Conservation (phyloP, 371 early-diverging fungal species). For the Circinella umbellata region DNA sequence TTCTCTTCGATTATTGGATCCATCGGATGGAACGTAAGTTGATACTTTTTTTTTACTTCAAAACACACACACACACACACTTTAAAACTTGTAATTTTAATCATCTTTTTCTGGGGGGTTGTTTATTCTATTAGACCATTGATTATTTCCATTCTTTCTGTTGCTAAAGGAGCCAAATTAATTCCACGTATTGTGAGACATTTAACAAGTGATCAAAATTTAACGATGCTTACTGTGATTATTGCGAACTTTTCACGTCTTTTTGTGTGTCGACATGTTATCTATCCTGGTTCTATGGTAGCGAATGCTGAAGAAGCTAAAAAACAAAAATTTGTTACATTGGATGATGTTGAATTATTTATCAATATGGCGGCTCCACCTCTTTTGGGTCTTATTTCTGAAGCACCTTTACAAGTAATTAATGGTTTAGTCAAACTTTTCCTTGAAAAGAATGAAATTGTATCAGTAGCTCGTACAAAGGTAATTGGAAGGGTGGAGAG, state of each 20-base stretch:
- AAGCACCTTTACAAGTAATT: conserved; percentile 82
- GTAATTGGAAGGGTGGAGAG: conserved; percentile 25
- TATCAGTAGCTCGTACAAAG: conserved; percentile 82
- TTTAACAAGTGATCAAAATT: conserved; percentile 75
- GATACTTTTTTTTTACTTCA: too few species aligned
- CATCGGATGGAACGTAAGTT: conserved; percentile 60
- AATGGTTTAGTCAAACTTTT: conserved; percentile 78
- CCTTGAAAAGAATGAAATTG: conserved; percentile 86
- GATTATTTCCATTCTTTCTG: conserved; percentile 70
- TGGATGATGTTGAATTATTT: conserved; percentile 80
- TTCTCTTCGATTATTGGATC: conserved; percentile 61
- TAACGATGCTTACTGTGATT: conserved; percentile 77
- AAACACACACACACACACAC: too few species aligned
- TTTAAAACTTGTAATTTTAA: too few species aligned
- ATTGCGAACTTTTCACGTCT: conserved; percentile 84
- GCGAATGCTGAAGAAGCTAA: conserved; percentile 56
- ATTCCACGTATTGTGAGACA: conserved; percentile 85
- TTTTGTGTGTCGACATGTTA: conserved; percentile 79
- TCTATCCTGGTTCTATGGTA: conserved; percentile 54
- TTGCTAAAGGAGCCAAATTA: conserved; percentile 86
- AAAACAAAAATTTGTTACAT: conserved; percentile 41
- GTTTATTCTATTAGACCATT: conserved; percentile 19
- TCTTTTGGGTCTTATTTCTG: conserved; percentile 77
- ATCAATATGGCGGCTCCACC: conserved; percentile 85
- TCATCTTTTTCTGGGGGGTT: too few species aligned